Evolutionary conservation across 768 basidiomycete species (phyloP).

Genomic region (Suillus americanus): DNA sequence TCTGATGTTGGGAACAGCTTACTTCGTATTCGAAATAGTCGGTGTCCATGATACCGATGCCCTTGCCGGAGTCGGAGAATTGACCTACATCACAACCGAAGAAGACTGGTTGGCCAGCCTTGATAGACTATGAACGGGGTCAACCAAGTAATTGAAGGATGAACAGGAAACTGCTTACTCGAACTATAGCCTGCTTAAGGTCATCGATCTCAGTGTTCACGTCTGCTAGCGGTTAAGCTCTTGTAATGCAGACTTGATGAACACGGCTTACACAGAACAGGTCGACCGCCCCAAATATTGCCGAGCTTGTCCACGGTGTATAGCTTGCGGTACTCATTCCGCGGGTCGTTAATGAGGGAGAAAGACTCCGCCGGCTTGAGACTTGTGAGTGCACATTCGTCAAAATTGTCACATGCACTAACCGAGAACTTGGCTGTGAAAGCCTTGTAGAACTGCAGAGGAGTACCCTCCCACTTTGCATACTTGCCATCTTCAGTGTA

Average conservation of each 20-base stretch:
- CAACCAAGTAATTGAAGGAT: not conserved
- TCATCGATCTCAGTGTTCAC: constrained; percentile 85
- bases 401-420: constrained; percentile 19
- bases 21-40: constrained; percentile 83
- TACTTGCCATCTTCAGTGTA: constrained; percentile 77
- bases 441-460: constrained; percentile 73
- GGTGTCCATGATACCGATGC: constrained; percentile 83
- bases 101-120: constrained; percentile 87
- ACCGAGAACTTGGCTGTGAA: constrained; percentile 61
- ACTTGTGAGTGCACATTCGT: constrained; percentile 6
- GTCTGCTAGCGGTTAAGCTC: constrained; percentile 43
- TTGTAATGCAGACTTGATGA: not conserved
- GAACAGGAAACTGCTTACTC: constrained; percentile 35
- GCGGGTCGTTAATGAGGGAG: constrained; percentile 93
- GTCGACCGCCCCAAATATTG: constrained; percentile 86
- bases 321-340: constrained; percentile 77
- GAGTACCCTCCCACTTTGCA: constrained; percentile 75
- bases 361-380: constrained; percentile 70
- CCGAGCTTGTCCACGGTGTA: constrained; percentile 94
- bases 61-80: constrained; percentile 58
- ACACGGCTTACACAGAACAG: constrained; percentile 70
- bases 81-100: constrained; percentile 97
- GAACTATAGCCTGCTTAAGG: constrained; percentile 81
- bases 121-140: constrained; percentile 53
- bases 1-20: not conserved